Evolutionary conservation across 495 filamentous ascomycete genomes (phyloP), one percentile per base, ranked within the genome.

Genomic region (Trichoderma orchidacearum): DNA sequence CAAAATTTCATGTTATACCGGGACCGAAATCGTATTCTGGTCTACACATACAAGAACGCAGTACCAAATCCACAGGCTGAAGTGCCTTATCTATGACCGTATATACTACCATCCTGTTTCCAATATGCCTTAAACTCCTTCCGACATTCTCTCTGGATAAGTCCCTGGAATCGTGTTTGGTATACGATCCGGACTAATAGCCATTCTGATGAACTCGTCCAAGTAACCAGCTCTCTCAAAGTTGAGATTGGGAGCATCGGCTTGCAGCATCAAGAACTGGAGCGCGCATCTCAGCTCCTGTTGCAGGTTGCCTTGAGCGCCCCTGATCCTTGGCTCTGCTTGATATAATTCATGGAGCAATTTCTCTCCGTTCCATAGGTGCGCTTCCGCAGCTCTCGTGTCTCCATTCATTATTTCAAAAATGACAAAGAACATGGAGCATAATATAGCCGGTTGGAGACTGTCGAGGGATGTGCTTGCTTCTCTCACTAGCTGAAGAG

Each of bases 371-470:
- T 64, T 61, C 52, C 52, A 62, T 35, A 68, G 62, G 53, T 68
- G 66, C 13, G 59, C 48, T 9, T 62, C 28, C 9, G 66, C 66
- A 5, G 58, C 58, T 0, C 57, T 56, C n/a, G 36, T 34, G 52
- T 61, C 63, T n/a, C 58, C 62, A 38, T 64, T 59, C 25, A 68
- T 30, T 13, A 57, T 59, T 55, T 66, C 66, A 52, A 66, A 68
- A 51, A 59, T 56, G 9, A 63, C 56, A 27, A 68, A 68, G 5
- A 68, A 53, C 8, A 66, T 53, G 62, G 60, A 66, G 9, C 63
- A 59, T 1, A 68, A 57, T 7, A 65, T 58, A 15, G 62, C 61
- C 5, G 56, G 52, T 9, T 60, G 63, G 1, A 64, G 58, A 2
- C 56, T 59, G 6, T 31, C 38, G 6, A n/a, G 6, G 54, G 25